These are phyloP conservation scores for Leucosporidium scottii DNA, from an alignment of 768 basidiomycete species.

Conservation along the genomic window DNA sequence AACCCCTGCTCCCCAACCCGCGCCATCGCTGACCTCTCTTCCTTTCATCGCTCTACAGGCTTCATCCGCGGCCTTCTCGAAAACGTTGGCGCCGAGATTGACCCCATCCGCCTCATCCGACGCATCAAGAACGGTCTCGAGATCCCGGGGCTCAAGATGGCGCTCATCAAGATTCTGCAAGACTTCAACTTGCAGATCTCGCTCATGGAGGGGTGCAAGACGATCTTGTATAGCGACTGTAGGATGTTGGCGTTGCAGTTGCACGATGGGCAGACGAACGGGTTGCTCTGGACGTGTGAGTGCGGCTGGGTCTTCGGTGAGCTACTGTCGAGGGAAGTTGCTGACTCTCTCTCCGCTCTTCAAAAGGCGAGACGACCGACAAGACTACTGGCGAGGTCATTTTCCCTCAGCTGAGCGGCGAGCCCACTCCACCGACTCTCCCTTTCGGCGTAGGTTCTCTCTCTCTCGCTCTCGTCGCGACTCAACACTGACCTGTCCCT, in stretches of 20 bases:
- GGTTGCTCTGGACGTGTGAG: constrained; percentile 66
- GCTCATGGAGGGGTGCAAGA: constrained; percentile 82
- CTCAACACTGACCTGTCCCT: not conserved
- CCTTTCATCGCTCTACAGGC: constrained; percentile 45
- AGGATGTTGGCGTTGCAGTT: constrained; percentile 61
- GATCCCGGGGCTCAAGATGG: constrained; percentile 88
- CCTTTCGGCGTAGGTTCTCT: constrained; percentile 23
- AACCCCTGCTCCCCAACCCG: not conserved
- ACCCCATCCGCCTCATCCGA: constrained; percentile 85
- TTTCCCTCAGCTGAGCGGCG: constrained; percentile 28
- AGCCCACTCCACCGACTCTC: constrained; percentile 1
- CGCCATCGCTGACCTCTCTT: constrained; percentile 5
- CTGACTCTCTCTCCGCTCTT: not conserved
- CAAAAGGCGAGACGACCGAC: constrained; percentile 25
- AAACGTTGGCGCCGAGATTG: constrained; percentile 87
- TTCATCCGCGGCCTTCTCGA: constrained; percentile 93
- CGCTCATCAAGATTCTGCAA: constrained; percentile 91
- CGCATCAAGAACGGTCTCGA: constrained; percentile 94
- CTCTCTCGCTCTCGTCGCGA: not conserved
- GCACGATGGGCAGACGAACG: constrained; percentile 67
- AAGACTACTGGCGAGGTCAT: constrained; percentile 24
- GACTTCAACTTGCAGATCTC: constrained; percentile 89
- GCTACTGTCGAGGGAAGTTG: too few species aligned
- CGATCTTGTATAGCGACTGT: constrained; percentile 76
- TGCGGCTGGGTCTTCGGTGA: not conserved